A percentile compares a stretch with the other conserved stretches of the same genome.
These are phyloP conservation scores for Tylopilus subfusipes DNA, from an alignment of 768 basidiomycete species.

Conservation along the genomic window DNA sequence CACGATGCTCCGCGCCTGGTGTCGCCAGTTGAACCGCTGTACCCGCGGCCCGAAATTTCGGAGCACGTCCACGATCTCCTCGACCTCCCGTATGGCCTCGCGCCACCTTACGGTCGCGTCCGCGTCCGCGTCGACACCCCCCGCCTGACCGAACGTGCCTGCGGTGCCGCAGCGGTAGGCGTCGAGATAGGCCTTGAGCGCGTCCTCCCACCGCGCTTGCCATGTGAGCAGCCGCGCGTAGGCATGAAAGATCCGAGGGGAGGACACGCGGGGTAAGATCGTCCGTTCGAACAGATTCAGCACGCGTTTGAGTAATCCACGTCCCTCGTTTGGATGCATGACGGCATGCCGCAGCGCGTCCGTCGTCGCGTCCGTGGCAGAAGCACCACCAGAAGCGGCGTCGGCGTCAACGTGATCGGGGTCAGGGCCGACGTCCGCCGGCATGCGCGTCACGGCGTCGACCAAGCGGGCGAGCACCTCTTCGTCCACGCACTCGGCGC, in stretches of 20 bases:
- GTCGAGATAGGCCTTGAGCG: constrained; percentile 78
- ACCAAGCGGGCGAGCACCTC: constrained; percentile 90
- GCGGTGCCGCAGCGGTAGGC: constrained; percentile 75
- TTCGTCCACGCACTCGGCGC: constrained; percentile 67
- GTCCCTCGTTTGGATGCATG: constrained; percentile 57
- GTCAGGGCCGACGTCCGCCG: constrained; percentile 33
- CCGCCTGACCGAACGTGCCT: constrained; percentile 50
- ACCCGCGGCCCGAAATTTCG: constrained; percentile 77
- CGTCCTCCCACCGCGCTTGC: constrained; percentile 70
- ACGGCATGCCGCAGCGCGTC: constrained; percentile 11
- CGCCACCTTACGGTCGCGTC: constrained; percentile 61
- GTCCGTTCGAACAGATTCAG: constrained; percentile 68
- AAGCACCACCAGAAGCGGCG: too few species aligned
- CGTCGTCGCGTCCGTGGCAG: too few species aligned
- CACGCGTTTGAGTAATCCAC: constrained; percentile 65
- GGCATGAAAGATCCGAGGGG: constrained; percentile 75
- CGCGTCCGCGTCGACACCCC: constrained; percentile 45
- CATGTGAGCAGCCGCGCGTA: constrained; percentile 79
- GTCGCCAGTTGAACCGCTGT: constrained; percentile 66
- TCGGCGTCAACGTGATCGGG: not conserved
- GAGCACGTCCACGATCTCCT: constrained; percentile 80
- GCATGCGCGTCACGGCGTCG: constrained; percentile 69
- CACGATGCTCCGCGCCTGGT: constrained; percentile 83
- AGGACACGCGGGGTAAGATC: constrained; percentile 79
- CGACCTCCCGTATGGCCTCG: constrained; percentile 73